These are phyloP conservation scores for Talaromyces pinophilus DNA, from an alignment of 2,329 filamentous ascomycete genomes.

Conservation along the genomic window DNA sequence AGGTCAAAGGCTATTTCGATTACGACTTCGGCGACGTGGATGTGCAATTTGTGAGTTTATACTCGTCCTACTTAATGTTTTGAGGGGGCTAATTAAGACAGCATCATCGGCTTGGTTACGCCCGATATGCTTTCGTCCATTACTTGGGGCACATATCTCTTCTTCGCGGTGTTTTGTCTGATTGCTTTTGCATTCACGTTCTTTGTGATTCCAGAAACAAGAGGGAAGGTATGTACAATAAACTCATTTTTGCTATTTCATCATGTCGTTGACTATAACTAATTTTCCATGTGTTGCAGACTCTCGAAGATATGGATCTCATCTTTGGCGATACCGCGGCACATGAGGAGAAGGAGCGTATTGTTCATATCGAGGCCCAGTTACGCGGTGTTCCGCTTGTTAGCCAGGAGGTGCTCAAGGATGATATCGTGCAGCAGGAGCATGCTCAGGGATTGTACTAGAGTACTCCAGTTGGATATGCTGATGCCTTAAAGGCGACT, in stretches of 20 bases:
- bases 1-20: constrained; percentile 43
- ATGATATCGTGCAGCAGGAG: constrained; percentile 29
- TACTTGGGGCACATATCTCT: constrained; percentile 43
- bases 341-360: constrained; percentile 42
- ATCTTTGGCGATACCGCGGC: constrained; percentile 45
- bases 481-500: neutral
- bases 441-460: constrained; percentile 25
- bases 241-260: neutral
- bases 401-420: constrained; percentile 27
- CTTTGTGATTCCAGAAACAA: constrained; percentile 40
- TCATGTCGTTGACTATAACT: neutral
- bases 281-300: constrained; percentile 31
- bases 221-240: constrained; percentile 34
- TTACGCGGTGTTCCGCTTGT: constrained; percentile 33
- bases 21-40: constrained; percentile 43
- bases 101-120: constrained; percentile 40
- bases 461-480: neutral
- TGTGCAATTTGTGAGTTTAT: constrained; percentile 41
- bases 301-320: constrained; percentile 59
- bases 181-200: constrained; percentile 38
- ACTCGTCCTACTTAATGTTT: neutral
- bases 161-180: constrained; percentile 42
- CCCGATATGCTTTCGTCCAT: constrained; percentile 42
- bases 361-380: constrained; percentile 42
- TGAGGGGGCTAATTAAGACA: neutral